These are phyloP conservation scores for Claviceps capensis DNA, from an alignment of 2,329 filamentous ascomycete species.

Conservation along the genomic window DNA sequence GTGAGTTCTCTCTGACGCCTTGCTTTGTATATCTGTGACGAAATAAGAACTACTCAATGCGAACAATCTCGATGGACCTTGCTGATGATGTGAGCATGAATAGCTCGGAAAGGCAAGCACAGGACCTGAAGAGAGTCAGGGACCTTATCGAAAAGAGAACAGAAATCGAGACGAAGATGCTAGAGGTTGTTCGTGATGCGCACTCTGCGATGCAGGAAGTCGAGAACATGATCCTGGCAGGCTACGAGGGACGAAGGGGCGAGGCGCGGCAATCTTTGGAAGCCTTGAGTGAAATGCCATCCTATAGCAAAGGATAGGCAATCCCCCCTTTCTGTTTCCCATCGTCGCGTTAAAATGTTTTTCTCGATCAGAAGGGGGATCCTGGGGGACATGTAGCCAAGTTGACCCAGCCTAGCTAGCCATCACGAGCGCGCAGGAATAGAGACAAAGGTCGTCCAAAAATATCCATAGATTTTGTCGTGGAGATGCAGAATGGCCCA, in stretches of 20 bases:
- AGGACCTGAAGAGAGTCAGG: slow-evolving; percentile 10
- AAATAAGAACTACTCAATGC: not conserved
- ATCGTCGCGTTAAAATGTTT: not conserved
- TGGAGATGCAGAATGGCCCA: slow-evolving; percentile 2
- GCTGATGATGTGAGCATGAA: not conserved
- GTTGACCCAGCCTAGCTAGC: not conserved
- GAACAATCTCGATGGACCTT: too few relatives aligned
- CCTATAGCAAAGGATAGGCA: not conserved
- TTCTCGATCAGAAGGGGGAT: not conserved
- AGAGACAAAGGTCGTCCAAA: not conserved
- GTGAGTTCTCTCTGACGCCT: slow-evolving; percentile 6
- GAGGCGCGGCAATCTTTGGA: slow-evolving; percentile 10
- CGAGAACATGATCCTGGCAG: slow-evolving; percentile 18
- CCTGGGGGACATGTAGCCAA: not conserved
- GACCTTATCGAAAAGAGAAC: slow-evolving; percentile 12
- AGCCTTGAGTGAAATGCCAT: not conserved
- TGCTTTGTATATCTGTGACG: not conserved
- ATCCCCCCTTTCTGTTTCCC: not conserved
- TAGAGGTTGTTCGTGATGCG: slow-evolving; percentile 10
- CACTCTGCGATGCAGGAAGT: slow-evolving; percentile 10
- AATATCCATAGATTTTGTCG: not conserved
- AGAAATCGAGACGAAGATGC: slow-evolving; percentile 16
- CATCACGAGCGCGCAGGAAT: not conserved
- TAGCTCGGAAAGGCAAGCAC: slow-evolving; percentile 10
- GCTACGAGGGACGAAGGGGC: slow-evolving; percentile 14